Base-by-base conservation (phyloP, 257 asterid genomes). In the Galeopsis tetrahit region DNA sequence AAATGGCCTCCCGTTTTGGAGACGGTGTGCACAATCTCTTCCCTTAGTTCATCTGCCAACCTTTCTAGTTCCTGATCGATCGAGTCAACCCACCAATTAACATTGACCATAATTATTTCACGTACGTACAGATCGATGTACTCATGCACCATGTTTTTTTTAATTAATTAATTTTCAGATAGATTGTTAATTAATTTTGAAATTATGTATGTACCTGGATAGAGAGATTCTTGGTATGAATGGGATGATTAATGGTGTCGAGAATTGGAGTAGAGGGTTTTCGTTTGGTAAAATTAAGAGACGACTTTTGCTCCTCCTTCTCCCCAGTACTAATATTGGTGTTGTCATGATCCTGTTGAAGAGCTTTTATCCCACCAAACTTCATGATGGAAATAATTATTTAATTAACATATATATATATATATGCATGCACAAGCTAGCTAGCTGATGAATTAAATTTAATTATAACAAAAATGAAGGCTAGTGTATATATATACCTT, bases 1-100 rank as follows among this genome's bases (percentile, higher is more conserved):
- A 90, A 66, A 69, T 90, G 96, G 1, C 96, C 92, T 0, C 96
- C 96, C 0, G 88, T 86, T 73, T 88, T 83, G 0, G 96, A 83
- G 73, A 88, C 95, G 0, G 84, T 43, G 49, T 86, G 82, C 13
- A 90, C 90, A 3, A 90, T 69, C 51, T 90, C 95, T 65, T 82
- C 92, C 79, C 96, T 71, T 36, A 90, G 14, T 68, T 90, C 96
- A 14, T 84, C 90, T 0, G 88, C 76, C 74, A 90, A 71, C 44
- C 5, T 70, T 63, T 74, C 86, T 0, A 90, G 79, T 48, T 87
- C 90, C 96, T 89, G 39, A 21, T 21, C 28, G 39, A 21, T 21
- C 28, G 28, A 21, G 28, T 21, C 7, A 68, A 6, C 13, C 2
- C 21, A 17, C 17, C 10, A 13, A 46, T 10, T 13, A 11, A 11